Percentiles rank a stretch among this genome's conserved stretches.
phyloP scores from a whole-genome alignment of 2,329 filamentous ascomycete species.

The Calonectria pauciramosa region DNA sequence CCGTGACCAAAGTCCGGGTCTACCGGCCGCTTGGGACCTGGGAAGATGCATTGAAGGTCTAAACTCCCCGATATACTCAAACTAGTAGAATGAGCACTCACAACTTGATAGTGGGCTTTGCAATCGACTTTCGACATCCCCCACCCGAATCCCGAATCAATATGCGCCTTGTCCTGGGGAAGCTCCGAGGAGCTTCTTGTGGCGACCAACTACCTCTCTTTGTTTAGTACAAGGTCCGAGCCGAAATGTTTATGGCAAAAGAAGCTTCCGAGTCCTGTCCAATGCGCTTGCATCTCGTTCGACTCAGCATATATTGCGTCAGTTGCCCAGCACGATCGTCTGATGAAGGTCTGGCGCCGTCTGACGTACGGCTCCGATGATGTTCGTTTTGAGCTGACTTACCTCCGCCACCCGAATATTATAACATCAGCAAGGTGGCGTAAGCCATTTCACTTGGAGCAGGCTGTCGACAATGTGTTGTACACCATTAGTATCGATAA shows the following conservation, averaged over 20 bases:
- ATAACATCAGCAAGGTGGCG: constrained; percentile 93
- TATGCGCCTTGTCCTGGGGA: constrained; percentile 83
- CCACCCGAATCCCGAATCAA: constrained; percentile 49
- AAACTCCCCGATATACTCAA: constrained; percentile 30
- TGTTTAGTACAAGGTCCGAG: constrained; percentile 70
- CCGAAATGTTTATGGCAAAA: constrained; percentile 80
- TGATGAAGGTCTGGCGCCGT: constrained; percentile 94
- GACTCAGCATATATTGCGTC: constrained; percentile 91
- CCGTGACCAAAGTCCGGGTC: constrained; percentile 76
- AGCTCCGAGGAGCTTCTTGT: constrained; percentile 86
- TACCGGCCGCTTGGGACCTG: constrained; percentile 82
- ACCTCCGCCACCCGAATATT: constrained; percentile 85
- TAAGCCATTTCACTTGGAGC: constrained; percentile 80
- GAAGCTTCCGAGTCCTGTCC: constrained; percentile 78
- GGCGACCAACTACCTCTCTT: constrained; percentile 76
- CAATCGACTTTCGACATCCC: constrained; percentile 71
- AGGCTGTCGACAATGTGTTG: constrained; percentile 86
- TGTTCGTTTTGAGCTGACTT: constrained; percentile 89
- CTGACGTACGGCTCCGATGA: constrained; percentile 87
- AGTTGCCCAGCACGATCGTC: constrained; percentile 80
- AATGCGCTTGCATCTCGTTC: constrained; percentile 84
- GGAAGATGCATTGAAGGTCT: constrained; percentile 81
- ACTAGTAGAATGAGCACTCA: constrained; percentile 36
- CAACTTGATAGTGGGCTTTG: constrained; percentile 68
- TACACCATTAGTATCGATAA: constrained; percentile 91